A percentile compares a stretch with the other conserved stretches of the same genome.
Evolutionary conservation across 768 basidiomycete species (phyloP).

Genomic region (Tulasnella sp.): DNA sequence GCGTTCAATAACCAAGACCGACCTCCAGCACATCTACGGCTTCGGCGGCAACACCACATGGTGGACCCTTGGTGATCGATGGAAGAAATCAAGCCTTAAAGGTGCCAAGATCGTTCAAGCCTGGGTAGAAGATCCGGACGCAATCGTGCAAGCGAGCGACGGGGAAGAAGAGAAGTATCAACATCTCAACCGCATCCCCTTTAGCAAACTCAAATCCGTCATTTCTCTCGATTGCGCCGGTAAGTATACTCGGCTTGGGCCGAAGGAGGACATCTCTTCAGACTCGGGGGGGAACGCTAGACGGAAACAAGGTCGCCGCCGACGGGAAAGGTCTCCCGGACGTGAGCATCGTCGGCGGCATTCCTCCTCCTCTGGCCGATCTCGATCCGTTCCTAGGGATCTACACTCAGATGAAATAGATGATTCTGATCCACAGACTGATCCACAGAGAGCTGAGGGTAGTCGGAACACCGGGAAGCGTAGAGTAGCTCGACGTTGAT

Average conservation of each 20-base stretch:
- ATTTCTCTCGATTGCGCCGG: neutral
- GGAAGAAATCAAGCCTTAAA: neutral
- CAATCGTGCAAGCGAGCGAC: neutral
- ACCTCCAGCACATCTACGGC: neutral
- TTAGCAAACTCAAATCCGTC: neutral
- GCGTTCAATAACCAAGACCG: neutral
- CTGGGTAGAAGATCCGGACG: conserved; percentile 14
- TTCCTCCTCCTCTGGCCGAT: neutral
- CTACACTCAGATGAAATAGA: neutral
- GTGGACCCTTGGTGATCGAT: neutral
- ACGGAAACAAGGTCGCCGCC: no score
- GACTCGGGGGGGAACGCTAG: neutral
- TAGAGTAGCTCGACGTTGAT: no score
- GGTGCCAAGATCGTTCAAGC: neutral
- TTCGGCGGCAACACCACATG: neutral
- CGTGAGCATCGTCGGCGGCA: neutral
- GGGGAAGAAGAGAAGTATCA: neutral
- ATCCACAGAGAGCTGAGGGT: no score
- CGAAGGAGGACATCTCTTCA: neutral
- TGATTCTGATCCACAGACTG: no score
- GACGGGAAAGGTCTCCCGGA: no score
- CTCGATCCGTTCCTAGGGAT: neutral
- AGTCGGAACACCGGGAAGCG: no score
- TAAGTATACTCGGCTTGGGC: neutral
- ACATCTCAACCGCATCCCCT: neutral